Conservation (phyloP, 2,329 filamentous ascomycete species). For the Fusarium guadeloupense region DNA sequence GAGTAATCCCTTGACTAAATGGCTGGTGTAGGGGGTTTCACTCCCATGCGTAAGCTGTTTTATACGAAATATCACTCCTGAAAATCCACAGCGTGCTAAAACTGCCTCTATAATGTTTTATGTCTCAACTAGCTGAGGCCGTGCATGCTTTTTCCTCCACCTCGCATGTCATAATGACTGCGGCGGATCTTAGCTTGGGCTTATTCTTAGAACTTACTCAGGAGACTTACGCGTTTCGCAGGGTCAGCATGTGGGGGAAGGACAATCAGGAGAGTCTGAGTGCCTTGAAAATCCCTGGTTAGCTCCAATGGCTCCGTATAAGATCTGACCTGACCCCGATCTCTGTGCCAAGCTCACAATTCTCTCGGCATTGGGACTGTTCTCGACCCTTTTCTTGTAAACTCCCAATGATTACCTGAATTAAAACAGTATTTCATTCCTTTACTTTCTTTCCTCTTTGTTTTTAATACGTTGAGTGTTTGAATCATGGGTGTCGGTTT, state of each 20-base stretch:
- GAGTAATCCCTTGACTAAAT: neutral
- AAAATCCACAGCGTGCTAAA: no score
- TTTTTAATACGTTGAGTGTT: neutral
- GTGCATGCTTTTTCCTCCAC: constrained; percentile 26
- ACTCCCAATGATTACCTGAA: constrained; percentile 27
- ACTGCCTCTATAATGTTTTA: no score
- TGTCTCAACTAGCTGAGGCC: constrained; percentile 5
- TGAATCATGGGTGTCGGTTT: constrained; percentile 36
- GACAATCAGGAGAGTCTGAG: constrained; percentile 18
- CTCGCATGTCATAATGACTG: constrained; percentile 12
- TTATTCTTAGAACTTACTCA: constrained; percentile 37
- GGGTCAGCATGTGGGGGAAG: constrained; percentile 23
- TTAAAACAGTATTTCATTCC: constrained; percentile 2
- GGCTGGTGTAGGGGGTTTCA: constrained; percentile 21
- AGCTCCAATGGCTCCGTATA: constrained; percentile 12
- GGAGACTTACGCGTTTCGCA: constrained; percentile 13
- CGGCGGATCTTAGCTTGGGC: constrained; percentile 19
- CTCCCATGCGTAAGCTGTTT: constrained; percentile 1
- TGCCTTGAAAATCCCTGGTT: constrained; percentile 11
- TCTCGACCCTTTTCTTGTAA: neutral
- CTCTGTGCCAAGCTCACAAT: neutral
- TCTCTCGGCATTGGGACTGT: neutral
- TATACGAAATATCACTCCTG: constrained; percentile 12
- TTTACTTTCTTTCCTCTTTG: neutral
- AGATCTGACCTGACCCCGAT: constrained; percentile 12